phyloP scores from a whole-genome alignment of 2,329 filamentous ascomycete genomes.

The Fusarium pilosicola region DNA sequence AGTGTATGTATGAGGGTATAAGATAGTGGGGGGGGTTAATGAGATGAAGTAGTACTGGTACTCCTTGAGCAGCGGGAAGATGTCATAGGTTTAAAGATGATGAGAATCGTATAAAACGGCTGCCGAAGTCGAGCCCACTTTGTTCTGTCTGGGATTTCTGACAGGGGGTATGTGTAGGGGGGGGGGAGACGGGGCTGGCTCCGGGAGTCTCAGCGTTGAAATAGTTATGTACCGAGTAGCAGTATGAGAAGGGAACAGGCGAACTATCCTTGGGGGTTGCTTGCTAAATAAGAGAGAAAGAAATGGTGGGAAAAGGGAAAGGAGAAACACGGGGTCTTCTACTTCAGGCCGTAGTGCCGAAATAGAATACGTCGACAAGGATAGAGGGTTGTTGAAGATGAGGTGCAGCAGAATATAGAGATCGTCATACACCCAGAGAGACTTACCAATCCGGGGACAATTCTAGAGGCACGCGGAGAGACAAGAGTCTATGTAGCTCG shows the following conservation, averaged over 20 bases:
- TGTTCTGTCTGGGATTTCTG: conserved; percentile 9
- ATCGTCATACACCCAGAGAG: conserved; percentile 42
- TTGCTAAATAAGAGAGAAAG: conserved; percentile 8
- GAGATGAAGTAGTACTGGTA: conserved; percentile 19
- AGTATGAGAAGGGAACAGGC: not conserved
- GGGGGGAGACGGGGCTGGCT: conserved; percentile 14
- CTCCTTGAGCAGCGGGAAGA: conserved; percentile 7
- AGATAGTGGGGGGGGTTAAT: conserved; percentile 1
- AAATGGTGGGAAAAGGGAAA: not conserved
- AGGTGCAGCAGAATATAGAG: conserved; percentile 32
- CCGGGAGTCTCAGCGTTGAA: not conserved
- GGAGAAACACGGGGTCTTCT: conserved; percentile 8
- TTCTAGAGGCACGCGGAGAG: conserved; percentile 19
- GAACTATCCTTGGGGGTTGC: not conserved
- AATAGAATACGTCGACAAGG: not conserved
- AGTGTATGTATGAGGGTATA: not conserved
- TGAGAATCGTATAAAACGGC: conserved; percentile 18
- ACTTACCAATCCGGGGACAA: conserved; percentile 42
- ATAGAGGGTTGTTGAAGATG: conserved; percentile 17
- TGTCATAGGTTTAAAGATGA: conserved; percentile 29
- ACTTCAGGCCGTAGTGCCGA: conserved; percentile 2
- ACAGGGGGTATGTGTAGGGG: conserved; percentile 3
- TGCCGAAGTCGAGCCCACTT: conserved; percentile 30
- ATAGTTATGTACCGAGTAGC: not conserved
- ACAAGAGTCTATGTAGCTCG: not conserved